Conservation (phyloP, 495 filamentous ascomycete genomes). For the Trichoderma gamsii region DNA sequence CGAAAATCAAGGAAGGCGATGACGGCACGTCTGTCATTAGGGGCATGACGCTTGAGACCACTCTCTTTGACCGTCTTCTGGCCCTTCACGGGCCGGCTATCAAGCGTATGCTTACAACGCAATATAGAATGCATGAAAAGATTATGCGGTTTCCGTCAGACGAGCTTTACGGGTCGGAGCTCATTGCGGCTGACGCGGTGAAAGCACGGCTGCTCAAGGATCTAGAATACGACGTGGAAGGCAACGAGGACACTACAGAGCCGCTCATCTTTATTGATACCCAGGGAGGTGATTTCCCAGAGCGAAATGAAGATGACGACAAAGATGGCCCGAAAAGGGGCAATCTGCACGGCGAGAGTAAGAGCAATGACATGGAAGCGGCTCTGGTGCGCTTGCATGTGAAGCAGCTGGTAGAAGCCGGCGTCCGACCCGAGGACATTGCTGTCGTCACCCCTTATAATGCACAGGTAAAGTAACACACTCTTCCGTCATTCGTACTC, state of each 20-base stretch:
- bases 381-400: slow-evolving; percentile 74
- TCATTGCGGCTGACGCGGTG: slow-evolving; percentile 74
- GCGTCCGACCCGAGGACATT: slow-evolving; percentile 73
- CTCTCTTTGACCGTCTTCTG: slow-evolving; percentile 85
- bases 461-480: slow-evolving; percentile 57
- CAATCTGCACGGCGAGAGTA: slow-evolving; percentile 69
- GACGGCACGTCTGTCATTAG: slow-evolving; percentile 28
- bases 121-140: slow-evolving; percentile 94
- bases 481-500: not conserved
- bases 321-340: slow-evolving; percentile 21
- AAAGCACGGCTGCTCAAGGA: slow-evolving; percentile 66
- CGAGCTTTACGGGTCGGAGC: slow-evolving; percentile 74
- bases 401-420: slow-evolving; percentile 63
- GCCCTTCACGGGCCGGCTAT: slow-evolving; percentile 72
- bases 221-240: slow-evolving; percentile 69
- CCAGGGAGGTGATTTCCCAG: slow-evolving; percentile 82
- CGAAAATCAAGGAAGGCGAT: slow-evolving; percentile 23
- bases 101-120: slow-evolving; percentile 93
- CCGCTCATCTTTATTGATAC: slow-evolving; percentile 94
- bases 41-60: slow-evolving; percentile 66
- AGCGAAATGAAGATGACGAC: slow-evolving; percentile 33
- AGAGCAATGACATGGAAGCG: slow-evolving; percentile 90
- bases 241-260: slow-evolving; percentile 82
- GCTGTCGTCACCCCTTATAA: slow-evolving; percentile 96
- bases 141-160: slow-evolving; percentile 94